phyloP scores from a whole-genome alignment of 2,329 filamentous ascomycete genomes.

The Fusarium devonianum region DNA sequence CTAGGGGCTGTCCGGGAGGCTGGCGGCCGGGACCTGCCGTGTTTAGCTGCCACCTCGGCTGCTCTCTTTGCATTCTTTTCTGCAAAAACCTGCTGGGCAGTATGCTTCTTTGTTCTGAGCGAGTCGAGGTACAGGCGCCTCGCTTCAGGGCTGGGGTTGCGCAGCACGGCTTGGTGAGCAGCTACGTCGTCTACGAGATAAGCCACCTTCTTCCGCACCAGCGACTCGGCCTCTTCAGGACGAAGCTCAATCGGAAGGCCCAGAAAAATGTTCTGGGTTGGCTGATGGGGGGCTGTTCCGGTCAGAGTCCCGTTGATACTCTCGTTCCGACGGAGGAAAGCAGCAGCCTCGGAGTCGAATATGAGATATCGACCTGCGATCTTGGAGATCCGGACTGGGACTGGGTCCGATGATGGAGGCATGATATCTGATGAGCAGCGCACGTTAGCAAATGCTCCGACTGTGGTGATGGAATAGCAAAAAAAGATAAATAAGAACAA shows the following conservation, averaged over 20 bases:
- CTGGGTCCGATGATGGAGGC: constrained; percentile 23
- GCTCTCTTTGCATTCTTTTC: constrained; percentile 50
- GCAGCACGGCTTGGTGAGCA: constrained; percentile 72
- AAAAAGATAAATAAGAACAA: constrained; percentile 22
- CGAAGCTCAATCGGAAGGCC: constrained; percentile 89
- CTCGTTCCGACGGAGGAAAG: constrained; percentile 78
- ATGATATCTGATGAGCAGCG: constrained; percentile 31
- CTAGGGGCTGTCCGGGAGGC: constrained; percentile 1
- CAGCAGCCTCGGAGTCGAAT: constrained; percentile 84
- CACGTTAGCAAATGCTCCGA: constrained; percentile 31
- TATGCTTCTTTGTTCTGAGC: constrained; percentile 54
- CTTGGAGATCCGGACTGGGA: constrained; percentile 78
- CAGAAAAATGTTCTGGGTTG: constrained; percentile 93
- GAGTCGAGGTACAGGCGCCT: constrained; percentile 70
- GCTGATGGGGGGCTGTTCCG: constrained; percentile 88
- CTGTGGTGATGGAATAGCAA: constrained; percentile 9
- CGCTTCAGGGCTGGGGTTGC: constrained; percentile 62
- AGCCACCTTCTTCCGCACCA: constrained; percentile 79
- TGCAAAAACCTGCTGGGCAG: constrained; percentile 50
- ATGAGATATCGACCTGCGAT: constrained; percentile 85
- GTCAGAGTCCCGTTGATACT: constrained; percentile 86
- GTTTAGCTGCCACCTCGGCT: constrained; percentile 40
- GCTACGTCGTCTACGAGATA: constrained; percentile 82
- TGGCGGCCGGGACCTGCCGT: constrained; percentile 12
- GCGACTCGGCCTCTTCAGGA: constrained; percentile 84